Evolutionary conservation across 495 filamentous ascomycete species (phyloP), one percentile per base, ranked within the genome.

Genomic region (Neurospora sp.): DNA sequence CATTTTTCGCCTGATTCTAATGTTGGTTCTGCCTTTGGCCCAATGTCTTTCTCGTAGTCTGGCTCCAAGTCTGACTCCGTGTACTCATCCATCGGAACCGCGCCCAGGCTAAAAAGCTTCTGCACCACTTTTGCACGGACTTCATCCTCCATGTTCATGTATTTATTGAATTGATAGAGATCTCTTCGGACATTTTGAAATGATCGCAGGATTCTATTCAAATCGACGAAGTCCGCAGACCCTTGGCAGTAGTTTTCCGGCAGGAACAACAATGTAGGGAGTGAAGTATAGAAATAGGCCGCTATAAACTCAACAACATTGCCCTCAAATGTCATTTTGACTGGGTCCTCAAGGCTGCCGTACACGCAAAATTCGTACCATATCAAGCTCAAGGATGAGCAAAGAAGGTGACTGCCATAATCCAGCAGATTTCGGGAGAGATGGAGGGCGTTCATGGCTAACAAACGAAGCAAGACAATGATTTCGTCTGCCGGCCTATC

Each of bases 1-100:
- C 9, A 53, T 1, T 10, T 1, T 0, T 0, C 4, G 12, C 48
- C 5, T 31, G 10, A 2, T 31, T 31, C 22, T 16, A 16, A 0
- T 14, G 22, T 31, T 5, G 2, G 1, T 7, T 31, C 10, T 14
- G 48, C 0, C n/a, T 0, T 14, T 27, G 48, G 4, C 4, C 1
- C 48, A 22, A 0, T 4, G 9, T 59, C 12, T 41, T 12, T 5
- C 40, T 14, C 9, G 40, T 41, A 35, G 31, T 16, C 4, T 59
- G 20, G 1, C 9, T 14, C 9, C 48, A 5, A 59, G 20, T 14
- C 10, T 16, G 2, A 31, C 10, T 14, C 0, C 1, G 18, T 20
- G 0, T 48, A 0, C 20, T 53, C 10, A 59, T 27, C 10, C 9
- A 27, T 7, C 10, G 10, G 12, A 3, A 27, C 22, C 9, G 48